A percentile compares a stretch with the other conserved stretches of the same genome.
Evolutionary conservation across 805 yeast genomes (phyloP).

Genomic region (Candida khao-thaluensis): DNA sequence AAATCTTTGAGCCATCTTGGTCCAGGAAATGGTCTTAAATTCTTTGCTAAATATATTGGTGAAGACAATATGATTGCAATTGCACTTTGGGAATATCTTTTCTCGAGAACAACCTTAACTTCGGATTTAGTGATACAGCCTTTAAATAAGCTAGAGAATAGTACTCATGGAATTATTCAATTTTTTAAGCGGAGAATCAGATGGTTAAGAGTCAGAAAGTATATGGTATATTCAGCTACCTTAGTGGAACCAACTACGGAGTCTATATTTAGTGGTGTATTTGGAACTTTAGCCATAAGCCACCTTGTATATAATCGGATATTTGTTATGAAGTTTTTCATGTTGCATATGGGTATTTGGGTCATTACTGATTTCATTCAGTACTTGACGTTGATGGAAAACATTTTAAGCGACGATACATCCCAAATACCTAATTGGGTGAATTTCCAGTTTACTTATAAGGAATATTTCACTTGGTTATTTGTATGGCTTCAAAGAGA

Average conservation of each 20-base stretch:
- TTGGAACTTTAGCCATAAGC: slow-evolving; percentile 62
- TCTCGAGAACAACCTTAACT: slow-evolving; percentile 72
- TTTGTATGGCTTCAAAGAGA: slow-evolving; percentile 68
- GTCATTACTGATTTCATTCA: slow-evolving; percentile 61
- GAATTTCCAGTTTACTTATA: slow-evolving; percentile 14
- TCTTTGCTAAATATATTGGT: slow-evolving; percentile 79
- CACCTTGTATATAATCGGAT: slow-evolving; percentile 35
- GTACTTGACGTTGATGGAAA: slow-evolving; percentile 43
- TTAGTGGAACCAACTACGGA: slow-evolving; percentile 86
- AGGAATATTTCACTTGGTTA: slow-evolving; percentile 23
- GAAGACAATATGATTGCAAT: slow-evolving; percentile 93
- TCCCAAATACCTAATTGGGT: slow-evolving; percentile 27
- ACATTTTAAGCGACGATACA: slow-evolving; percentile 15
- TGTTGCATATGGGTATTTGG: slow-evolving; percentile 64
- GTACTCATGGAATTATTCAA: slow-evolving; percentile 45
- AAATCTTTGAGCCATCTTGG: slow-evolving; percentile 24
- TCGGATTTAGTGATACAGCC: slow-evolving; percentile 83
- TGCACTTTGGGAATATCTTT: slow-evolving; percentile 69
- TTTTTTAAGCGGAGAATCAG: slow-evolving; percentile 70
- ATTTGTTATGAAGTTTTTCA: slow-evolving; percentile 40
- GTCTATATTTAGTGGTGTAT: slow-evolving; percentile 60
- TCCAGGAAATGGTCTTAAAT: slow-evolving; percentile 54
- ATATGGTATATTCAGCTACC: slow-evolving; percentile 85
- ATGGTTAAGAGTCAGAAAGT: slow-evolving; percentile 84
- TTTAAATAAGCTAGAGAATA: slow-evolving; percentile 27